Percentiles rank a stretch among this genome's conserved stretches.
Evolutionary conservation across 1,284 basidiomycete species (phyloP).

Genomic region (Pascua guehoae): DNA sequence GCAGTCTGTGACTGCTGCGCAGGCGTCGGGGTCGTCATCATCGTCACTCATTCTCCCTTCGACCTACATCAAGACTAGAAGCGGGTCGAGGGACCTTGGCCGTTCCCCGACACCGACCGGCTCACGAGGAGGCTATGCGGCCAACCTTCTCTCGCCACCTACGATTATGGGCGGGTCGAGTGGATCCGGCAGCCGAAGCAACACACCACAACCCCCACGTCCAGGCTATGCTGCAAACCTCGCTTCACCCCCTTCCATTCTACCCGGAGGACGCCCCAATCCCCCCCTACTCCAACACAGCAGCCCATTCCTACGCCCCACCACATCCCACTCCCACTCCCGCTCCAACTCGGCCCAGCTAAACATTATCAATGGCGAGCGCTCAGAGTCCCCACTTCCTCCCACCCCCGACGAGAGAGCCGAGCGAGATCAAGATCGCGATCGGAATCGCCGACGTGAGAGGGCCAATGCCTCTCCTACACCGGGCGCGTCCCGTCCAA

Average conservation of each 20-base stretch:
- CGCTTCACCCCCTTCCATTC: constrained; percentile 33
- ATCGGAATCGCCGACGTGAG: neutral
- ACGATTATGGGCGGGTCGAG: constrained; percentile 31
- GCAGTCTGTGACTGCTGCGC: constrained; percentile 17
- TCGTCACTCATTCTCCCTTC: constrained; percentile 27
- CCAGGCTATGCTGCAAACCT: constrained; percentile 5
- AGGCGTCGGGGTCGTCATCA: neutral
- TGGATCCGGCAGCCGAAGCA: constrained; percentile 1
- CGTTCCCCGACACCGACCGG: constrained; percentile 26
- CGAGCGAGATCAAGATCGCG: neutral
- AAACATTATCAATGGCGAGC: neutral
- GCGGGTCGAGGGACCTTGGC: neutral
- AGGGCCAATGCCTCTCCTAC: neutral
- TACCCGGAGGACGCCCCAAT: constrained; percentile 27
- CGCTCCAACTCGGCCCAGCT: neutral
- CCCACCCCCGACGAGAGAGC: neutral
- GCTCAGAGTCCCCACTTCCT: neutral
- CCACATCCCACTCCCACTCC: neutral
- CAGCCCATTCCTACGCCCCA: neutral
- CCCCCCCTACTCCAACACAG: neutral
- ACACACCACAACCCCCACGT: neutral
- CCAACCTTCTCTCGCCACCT: constrained; percentile 36
- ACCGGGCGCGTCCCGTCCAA: neutral
- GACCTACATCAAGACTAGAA: constrained; percentile 11
- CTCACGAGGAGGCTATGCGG: constrained; percentile 29